phyloP scores from a whole-genome alignment of 495 filamentous ascomycete genomes.

The Sabuloglossum arenarium region DNA sequence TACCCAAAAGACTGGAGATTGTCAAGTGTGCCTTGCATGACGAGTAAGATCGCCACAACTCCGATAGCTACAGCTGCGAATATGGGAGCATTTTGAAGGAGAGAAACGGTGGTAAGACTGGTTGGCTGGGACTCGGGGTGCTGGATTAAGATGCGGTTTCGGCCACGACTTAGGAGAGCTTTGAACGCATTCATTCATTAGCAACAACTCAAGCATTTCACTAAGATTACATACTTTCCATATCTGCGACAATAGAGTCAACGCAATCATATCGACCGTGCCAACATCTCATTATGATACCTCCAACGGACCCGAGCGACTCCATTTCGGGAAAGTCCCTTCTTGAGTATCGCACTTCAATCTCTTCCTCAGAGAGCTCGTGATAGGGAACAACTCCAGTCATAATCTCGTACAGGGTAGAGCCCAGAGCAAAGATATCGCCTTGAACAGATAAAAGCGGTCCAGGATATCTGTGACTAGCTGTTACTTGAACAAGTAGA shows the following conservation, averaged over 20 bases:
- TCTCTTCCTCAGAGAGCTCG: neutral
- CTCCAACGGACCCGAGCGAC: neutral
- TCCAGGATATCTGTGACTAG: neutral
- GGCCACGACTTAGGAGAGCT: neutral
- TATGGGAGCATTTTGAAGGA: neutral
- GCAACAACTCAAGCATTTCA: neutral
- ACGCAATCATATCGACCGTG: neutral
- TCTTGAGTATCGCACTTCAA: neutral
- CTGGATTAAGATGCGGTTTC: neutral
- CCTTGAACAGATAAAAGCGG: neutral
- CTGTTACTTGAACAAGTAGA: neutral
- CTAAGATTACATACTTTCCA: neutral
- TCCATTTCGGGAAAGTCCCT: neutral
- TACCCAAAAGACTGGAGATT: neutral
- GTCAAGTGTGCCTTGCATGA: neutral
- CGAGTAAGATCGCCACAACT: neutral
- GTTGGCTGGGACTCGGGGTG: neutral
- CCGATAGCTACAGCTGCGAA: neutral
- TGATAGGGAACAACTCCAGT: neutral
- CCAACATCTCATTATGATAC: neutral
- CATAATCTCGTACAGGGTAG: neutral
- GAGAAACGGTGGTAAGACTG: neutral
- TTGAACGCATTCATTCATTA: neutral
- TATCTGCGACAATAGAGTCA: neutral
- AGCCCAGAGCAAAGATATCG: slow-evolving; percentile 2